Evolutionary conservation across 441 rosid species (phyloP).

Genomic region (Adansonia grandidieri): DNA sequence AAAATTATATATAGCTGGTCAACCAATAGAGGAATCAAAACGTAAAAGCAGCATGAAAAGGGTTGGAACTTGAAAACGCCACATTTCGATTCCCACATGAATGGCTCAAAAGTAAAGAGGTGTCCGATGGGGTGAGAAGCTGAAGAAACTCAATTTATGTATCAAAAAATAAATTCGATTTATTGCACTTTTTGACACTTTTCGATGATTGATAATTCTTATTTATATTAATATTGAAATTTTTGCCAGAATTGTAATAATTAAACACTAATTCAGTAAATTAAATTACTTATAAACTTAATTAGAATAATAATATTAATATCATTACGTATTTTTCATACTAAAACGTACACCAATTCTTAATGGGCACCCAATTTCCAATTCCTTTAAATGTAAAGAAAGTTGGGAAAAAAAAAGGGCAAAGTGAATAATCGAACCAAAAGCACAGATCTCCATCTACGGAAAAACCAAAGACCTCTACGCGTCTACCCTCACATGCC

Average conservation of each 20-base stretch:
- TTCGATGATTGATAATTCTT: too few species aligned
- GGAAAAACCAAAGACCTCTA: slow-evolving; percentile 1
- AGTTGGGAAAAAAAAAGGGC: background rate
- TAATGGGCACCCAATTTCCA: background rate
- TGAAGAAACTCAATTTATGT: too few species aligned
- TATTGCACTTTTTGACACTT: too few species aligned
- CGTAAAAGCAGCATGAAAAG: background rate
- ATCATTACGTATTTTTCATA: background rate
- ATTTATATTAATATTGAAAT: too few species aligned
- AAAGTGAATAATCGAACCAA: background rate
- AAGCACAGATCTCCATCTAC: slow-evolving; percentile 28
- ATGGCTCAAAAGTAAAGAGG: background rate
- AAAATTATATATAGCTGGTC: too few species aligned
- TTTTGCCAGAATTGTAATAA: too few species aligned
- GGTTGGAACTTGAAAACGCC: background rate
- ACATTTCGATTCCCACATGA: slow-evolving; percentile 3
- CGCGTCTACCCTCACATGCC: slow-evolving; percentile 20
- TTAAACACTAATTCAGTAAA: too few species aligned
- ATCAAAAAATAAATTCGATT: too few species aligned
- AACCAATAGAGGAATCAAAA: background rate
- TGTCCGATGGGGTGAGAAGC: background rate
- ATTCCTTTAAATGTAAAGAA: background rate
- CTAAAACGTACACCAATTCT: background rate
- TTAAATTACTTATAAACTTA: too few species aligned
- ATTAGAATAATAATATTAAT: background rate